phyloP scores from a whole-genome alignment of 2,329 filamentous ascomycete species.

The Trichoderma sp. region DNA sequence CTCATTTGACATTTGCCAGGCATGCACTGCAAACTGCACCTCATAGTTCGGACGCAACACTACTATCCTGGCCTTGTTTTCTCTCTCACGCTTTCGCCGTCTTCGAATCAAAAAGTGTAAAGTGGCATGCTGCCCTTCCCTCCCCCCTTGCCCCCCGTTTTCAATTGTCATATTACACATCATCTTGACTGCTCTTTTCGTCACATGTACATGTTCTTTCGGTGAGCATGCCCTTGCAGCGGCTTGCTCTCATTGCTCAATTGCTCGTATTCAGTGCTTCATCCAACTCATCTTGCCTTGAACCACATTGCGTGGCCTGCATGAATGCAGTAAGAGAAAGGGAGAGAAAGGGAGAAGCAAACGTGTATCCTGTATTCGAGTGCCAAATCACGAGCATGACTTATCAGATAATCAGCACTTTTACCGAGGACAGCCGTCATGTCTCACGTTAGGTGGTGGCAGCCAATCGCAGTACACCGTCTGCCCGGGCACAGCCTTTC shows the following conservation, averaged over 20 bases:
- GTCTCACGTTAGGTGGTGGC: neutral
- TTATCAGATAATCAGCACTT: neutral
- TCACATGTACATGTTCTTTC: neutral
- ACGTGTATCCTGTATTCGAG: neutral
- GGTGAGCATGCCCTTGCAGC: neutral
- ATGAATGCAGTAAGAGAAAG: neutral
- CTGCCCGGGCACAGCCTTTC: neutral
- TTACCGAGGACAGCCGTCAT: neutral
- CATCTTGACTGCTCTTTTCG: neutral
- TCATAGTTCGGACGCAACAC: neutral
- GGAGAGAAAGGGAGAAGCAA: neutral
- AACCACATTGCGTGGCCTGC: neutral
- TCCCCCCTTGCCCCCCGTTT: too few species aligned
- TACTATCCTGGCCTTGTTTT: neutral
- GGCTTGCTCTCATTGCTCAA: neutral
- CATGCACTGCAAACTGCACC: constrained; percentile 5
- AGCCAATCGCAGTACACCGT: constrained; percentile 22
- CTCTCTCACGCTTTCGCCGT: neutral
- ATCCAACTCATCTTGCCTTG: neutral
- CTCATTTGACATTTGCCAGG: constrained; percentile 17
- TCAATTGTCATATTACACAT: constrained; percentile 9
- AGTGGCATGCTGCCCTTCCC: neutral
- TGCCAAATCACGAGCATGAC: neutral
- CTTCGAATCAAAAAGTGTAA: neutral
- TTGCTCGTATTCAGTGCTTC: constrained; percentile 4